Evolutionary conservation across 2,329 filamentous ascomycete genomes (phyloP).

Genomic region (Colletotrichum eleusines): DNA sequence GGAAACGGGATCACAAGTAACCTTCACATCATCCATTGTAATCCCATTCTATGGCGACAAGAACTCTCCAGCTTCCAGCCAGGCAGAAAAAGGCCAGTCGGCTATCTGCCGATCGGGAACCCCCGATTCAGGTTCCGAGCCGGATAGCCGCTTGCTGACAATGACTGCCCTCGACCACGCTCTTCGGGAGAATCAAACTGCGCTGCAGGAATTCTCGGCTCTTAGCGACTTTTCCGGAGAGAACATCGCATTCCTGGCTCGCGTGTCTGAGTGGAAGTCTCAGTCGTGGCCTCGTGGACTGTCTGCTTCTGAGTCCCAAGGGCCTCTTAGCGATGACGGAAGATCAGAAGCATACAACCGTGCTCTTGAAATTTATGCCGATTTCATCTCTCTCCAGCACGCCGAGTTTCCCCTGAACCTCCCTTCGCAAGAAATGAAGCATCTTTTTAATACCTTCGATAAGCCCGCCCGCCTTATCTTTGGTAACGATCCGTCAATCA

Average conservation of each 20-base stretch:
- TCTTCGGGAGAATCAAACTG: slow-evolving; percentile 58
- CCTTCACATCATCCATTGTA: slow-evolving; percentile 37
- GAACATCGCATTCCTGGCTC: slow-evolving; percentile 67
- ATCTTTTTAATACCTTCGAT: slow-evolving; percentile 59
- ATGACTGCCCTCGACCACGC: slow-evolving; percentile 65
- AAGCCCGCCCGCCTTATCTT: slow-evolving; percentile 52
- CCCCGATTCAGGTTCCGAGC: slow-evolving; percentile 34
- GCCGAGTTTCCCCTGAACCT: slow-evolving; percentile 66
- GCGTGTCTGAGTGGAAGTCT: slow-evolving; percentile 60
- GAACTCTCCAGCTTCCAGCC: slow-evolving; percentile 37
- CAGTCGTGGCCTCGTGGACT: slow-evolving; percentile 1
- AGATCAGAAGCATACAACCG: slow-evolving; percentile 53
- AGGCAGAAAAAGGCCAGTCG: slow-evolving; percentile 50
- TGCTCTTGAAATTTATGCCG: slow-evolving; percentile 62
- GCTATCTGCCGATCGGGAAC: slow-evolving; percentile 43
- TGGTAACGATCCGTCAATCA: slow-evolving; percentile 40
- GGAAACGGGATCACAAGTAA: slow-evolving; percentile 47
- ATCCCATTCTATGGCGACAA: slow-evolving; percentile 41
- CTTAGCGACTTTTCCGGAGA: slow-evolving; percentile 68
- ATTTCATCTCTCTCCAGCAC: slow-evolving; percentile 59
- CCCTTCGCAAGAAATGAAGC: slow-evolving; percentile 55
- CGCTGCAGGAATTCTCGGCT: slow-evolving; percentile 65
- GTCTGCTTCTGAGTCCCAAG: background rate
- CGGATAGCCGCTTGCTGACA: slow-evolving; percentile 59
- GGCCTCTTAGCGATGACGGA: background rate